Evolutionary conservation across 805 yeast species (phyloP).

Genomic region (Kurtzmaniella cleridarum): DNA sequence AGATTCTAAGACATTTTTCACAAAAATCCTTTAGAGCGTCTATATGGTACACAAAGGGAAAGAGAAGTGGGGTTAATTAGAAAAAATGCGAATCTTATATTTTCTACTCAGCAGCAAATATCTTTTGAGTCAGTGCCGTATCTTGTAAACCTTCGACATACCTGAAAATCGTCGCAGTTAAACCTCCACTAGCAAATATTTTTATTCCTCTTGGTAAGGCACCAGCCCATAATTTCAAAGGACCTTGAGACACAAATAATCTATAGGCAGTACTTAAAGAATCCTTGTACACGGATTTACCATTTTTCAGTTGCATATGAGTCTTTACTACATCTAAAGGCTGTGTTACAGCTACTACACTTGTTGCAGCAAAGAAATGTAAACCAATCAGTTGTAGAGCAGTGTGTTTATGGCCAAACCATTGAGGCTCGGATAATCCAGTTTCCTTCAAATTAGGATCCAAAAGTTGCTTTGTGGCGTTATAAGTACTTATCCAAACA

Average conservation of each 20-base stretch:
- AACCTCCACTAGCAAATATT: constrained; percentile 36
- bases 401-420: constrained; percentile 43
- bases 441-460: constrained; percentile 36
- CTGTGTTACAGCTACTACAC: constrained; percentile 76
- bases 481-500: constrained; percentile 80
- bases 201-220: constrained; percentile 36
- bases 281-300: constrained; percentile 53
- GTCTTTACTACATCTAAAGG: constrained; percentile 87
- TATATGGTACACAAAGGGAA: too few relatives aligned
- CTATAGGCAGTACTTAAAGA: constrained; percentile 44
- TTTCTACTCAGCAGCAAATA: constrained; percentile 17
- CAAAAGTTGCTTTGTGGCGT: constrained; percentile 64
- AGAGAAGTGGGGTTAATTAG: too few relatives aligned
- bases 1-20: too few relatives aligned
- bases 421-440: constrained; percentile 20
- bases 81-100: background rate
- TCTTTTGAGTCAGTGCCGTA: constrained; percentile 26
- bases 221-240: constrained; percentile 28
- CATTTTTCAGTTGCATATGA: constrained; percentile 74
- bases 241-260: constrained; percentile 27
- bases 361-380: constrained; percentile 52
- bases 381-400: constrained; percentile 46
- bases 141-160: constrained; percentile 27
- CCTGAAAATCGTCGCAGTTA: constrained; percentile 34
- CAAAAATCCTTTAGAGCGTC: too few relatives aligned